These are phyloP conservation scores for Rhizopus microsporus DNA, from an alignment of 371 early-diverging fungal genomes.

Conservation along the genomic window DNA sequence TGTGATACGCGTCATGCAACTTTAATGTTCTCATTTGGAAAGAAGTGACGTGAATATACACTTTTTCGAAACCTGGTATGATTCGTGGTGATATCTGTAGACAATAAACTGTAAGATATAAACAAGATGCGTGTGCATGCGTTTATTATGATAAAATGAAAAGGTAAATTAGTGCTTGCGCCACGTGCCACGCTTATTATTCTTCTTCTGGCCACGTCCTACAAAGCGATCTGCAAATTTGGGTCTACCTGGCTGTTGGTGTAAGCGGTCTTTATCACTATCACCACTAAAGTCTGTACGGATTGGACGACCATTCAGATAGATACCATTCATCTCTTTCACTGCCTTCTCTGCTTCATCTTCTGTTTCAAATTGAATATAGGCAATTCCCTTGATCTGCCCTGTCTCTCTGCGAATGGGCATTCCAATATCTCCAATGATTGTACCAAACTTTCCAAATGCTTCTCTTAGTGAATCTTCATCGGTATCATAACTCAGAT, in stretches of 20 bases:
- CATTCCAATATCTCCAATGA: constrained; percentile 34
- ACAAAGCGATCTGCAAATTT: not conserved
- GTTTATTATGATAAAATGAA: no score
- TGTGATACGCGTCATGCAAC: no score
- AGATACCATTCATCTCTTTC: constrained; percentile 57
- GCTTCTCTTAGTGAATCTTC: constrained; percentile 88
- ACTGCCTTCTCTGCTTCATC: constrained; percentile 67
- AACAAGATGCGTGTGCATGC: no score
- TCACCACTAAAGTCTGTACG: constrained; percentile 59
- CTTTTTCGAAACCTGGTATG: no score
- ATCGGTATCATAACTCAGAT: constrained; percentile 85
- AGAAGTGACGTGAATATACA: no score
- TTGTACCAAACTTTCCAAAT: constrained; percentile 37
- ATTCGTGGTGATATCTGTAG: no score
- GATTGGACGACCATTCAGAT: constrained; percentile 65
- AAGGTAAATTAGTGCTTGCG: no score
- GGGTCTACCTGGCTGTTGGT: constrained; percentile 41
- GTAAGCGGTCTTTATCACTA: constrained; percentile 42
- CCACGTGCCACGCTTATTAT: not conserved
- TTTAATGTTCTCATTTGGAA: no score
- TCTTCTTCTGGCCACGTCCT: not conserved
- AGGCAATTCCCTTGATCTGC: constrained; percentile 70
- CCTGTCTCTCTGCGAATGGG: constrained; percentile 54
- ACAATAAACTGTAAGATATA: no score
- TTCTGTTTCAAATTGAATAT: constrained; percentile 60